Conservation (phyloP, 345 rosid species). For the Reutealis trisperma region DNA sequence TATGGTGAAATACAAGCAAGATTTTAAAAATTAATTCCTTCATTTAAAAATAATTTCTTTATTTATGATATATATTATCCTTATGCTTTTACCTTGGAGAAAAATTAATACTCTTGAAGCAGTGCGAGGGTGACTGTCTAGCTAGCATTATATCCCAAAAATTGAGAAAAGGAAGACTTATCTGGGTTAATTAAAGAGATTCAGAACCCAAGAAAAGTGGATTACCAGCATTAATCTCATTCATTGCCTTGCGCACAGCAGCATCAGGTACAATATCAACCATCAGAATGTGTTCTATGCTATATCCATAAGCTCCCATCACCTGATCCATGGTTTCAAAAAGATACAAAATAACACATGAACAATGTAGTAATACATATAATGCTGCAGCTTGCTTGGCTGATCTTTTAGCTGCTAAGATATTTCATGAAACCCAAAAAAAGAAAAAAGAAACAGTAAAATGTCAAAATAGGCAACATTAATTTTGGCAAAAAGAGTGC, state of each 20-base stretch:
- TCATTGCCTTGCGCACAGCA: conserved; percentile 93
- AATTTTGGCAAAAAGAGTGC: not conserved
- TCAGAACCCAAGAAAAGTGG: not conserved
- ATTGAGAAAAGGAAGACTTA: not conserved
- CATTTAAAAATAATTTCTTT: too few species aligned
- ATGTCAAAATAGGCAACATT: not conserved
- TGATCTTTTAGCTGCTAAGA: not conserved
- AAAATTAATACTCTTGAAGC: too few species aligned
- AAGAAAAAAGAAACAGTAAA: too few species aligned
- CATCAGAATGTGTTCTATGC: conserved; percentile 95
- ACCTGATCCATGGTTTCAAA: conserved; percentile 50
- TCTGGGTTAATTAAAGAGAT: not conserved
- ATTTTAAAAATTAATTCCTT: too few species aligned
- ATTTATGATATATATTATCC: too few species aligned
- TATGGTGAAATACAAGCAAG: too few species aligned
- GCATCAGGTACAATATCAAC: conserved; percentile 93
- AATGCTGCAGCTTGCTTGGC: not conserved
- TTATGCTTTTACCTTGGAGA: too few species aligned
- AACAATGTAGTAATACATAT: too few species aligned
- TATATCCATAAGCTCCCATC: conserved; percentile 92
- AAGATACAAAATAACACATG: conserved; percentile 3
- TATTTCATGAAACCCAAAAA: not conserved
- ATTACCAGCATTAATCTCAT: conserved; percentile 97
- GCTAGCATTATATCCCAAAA: not conserved
- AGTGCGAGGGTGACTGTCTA: too few species aligned